Evolutionary conservation across 352 stramenopile genomes (phyloP).

Genomic region (Thalassiosira sp.): DNA sequence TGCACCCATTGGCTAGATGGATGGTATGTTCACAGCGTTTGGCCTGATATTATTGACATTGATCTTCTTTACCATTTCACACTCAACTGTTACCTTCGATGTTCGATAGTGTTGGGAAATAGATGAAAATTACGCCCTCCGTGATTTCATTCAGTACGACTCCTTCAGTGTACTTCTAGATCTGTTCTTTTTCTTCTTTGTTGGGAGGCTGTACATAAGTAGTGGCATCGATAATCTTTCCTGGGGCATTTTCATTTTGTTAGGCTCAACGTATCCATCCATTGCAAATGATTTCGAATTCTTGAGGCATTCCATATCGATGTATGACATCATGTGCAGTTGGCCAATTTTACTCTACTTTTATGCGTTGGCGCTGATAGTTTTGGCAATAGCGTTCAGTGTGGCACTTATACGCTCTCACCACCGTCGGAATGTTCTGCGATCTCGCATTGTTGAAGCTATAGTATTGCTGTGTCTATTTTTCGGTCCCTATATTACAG

Average conservation of each 20-base stretch:
- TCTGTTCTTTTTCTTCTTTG: slow-evolving; percentile 41
- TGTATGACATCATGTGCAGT: slow-evolving; percentile 46
- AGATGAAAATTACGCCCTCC: slow-evolving; percentile 24
- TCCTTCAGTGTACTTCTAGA: slow-evolving; percentile 27
- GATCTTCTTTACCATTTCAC: slow-evolving; percentile 5
- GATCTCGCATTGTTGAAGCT: slow-evolving; percentile 37
- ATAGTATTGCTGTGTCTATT: slow-evolving; percentile 53
- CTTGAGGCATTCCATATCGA: slow-evolving; percentile 37
- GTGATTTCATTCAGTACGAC: slow-evolving; percentile 39
- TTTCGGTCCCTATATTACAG: slow-evolving; percentile 42
- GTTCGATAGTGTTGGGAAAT: slow-evolving; percentile 21
- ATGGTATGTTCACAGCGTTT: slow-evolving; percentile 14
- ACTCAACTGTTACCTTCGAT: not conserved
- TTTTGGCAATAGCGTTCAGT: slow-evolving; percentile 11
- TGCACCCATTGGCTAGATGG: slow-evolving; percentile 26
- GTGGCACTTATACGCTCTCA: slow-evolving; percentile 25
- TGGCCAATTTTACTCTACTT: slow-evolving; percentile 36
- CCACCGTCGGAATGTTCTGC: slow-evolving; percentile 20
- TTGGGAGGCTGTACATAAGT: slow-evolving; percentile 15
- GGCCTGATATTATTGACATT: slow-evolving; percentile 16
- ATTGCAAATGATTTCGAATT: slow-evolving; percentile 35
- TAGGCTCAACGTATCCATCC: slow-evolving; percentile 31
- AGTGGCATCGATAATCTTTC: slow-evolving; percentile 26
- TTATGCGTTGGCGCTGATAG: slow-evolving; percentile 19
- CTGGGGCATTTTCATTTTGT: slow-evolving; percentile 27